A percentile compares a stretch with the other conserved stretches of the same genome.
phyloP scores from a whole-genome alignment of 345 rosid genomes.

The Microcos paniculata region DNA sequence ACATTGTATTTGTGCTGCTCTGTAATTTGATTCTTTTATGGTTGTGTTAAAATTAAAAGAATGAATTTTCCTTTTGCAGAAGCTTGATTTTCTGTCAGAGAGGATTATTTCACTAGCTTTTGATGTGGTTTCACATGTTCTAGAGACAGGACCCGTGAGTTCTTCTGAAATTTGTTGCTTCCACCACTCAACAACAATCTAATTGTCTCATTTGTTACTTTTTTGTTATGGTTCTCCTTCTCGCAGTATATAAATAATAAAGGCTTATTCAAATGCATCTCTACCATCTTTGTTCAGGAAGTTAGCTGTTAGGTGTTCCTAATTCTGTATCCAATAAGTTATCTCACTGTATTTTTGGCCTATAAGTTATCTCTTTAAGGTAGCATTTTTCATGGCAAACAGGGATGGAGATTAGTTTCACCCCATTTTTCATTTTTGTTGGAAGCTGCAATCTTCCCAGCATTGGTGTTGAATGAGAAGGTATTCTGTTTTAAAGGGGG shows the following conservation, averaged over 20 bases:
- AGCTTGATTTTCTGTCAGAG: slow-evolving; percentile 60
- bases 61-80: slow-evolving; percentile 40
- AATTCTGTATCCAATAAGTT: neutral
- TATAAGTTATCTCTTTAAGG: slow-evolving; percentile 7
- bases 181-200: neutral
- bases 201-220: slow-evolving; percentile 1
- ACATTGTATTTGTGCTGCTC: neutral
- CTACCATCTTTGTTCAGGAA: neutral
- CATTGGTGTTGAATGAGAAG: slow-evolving; percentile 70
- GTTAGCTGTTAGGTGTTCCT: slow-evolving; percentile 1
- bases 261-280: neutral
- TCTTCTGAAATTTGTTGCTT: slow-evolving; percentile 13
- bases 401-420: slow-evolving; percentile 95
- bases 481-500: slow-evolving; percentile 28
- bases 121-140: slow-evolving; percentile 69
- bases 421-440: slow-evolving; percentile 71
- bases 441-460: slow-evolving; percentile 81
- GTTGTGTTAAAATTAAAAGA: neutral
- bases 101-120: slow-evolving; percentile 76
- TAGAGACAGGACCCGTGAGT: slow-evolving; percentile 90
- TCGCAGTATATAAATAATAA: neutral
- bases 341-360: no score
- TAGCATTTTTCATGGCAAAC: slow-evolving; percentile 25
- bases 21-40: slow-evolving; percentile 13
- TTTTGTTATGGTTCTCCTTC: neutral